phyloP scores from a whole-genome alignment of 768 basidiomycete species.

The Galerina marginata region DNA sequence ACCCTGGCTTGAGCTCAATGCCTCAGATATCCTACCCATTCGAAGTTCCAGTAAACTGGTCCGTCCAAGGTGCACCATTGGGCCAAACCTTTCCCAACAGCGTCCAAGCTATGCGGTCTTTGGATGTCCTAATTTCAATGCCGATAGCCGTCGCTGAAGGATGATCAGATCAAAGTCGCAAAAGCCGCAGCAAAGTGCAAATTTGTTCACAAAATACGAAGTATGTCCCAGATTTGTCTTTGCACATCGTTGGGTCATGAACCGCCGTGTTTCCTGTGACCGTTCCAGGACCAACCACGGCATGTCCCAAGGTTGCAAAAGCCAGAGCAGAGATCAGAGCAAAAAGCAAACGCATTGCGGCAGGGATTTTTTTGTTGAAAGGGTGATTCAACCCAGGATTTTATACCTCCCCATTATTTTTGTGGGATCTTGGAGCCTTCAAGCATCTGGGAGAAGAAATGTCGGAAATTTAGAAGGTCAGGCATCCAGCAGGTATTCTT shows the following conservation, averaged over 20 bases:
- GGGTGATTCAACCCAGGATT: background rate
- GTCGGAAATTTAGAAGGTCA: too few species aligned
- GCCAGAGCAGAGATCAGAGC: slow-evolving; percentile 24
- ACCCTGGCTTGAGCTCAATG: too few species aligned
- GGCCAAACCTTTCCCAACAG: slow-evolving; percentile 52
- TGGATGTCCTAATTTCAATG: slow-evolving; percentile 54
- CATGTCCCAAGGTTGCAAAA: slow-evolving; percentile 17
- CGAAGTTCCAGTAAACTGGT: slow-evolving; percentile 50
- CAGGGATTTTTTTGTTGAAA: background rate
- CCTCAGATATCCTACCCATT: slow-evolving; percentile 39
- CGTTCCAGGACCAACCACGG: slow-evolving; percentile 37
- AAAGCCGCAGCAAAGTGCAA: background rate
- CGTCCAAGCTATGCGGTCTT: slow-evolving; percentile 53
- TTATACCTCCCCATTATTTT: background rate
- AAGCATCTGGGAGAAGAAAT: too few species aligned
- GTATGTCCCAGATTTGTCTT: slow-evolving; percentile 49
- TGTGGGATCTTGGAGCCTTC: too few species aligned
- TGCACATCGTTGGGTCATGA: slow-evolving; percentile 17
- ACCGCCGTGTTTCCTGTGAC: slow-evolving; percentile 44
- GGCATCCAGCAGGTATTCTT: too few species aligned
- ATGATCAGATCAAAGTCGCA: background rate
- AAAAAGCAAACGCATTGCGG: slow-evolving; percentile 29
- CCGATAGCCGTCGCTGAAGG: slow-evolving; percentile 47
- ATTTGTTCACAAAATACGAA: slow-evolving; percentile 50
- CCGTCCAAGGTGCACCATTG: slow-evolving; percentile 55